A percentile compares a stretch with the other conserved stretches of the same genome.
phyloP scores from a whole-genome alignment of 1,139 yeast genomes.

The Hansenula sp. region DNA sequence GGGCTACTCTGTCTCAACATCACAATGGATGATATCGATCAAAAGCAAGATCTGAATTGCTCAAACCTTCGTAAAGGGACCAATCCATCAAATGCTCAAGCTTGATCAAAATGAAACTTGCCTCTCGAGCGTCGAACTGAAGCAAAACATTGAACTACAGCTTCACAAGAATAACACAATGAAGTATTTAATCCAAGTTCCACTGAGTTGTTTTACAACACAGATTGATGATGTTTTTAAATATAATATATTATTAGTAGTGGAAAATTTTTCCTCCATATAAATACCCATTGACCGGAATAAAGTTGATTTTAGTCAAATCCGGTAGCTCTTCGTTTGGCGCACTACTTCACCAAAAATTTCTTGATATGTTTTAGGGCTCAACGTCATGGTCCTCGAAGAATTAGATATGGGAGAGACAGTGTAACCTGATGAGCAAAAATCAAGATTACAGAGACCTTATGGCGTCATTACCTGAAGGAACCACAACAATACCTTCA shows the following conservation, averaged over 20 bases:
- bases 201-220: slow-evolving; percentile 21
- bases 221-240: slow-evolving; percentile 16
- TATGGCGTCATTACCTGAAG: neutral
- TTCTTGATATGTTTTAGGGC: neutral
- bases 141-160: slow-evolving; percentile 31
- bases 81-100: slow-evolving; percentile 29
- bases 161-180: slow-evolving; percentile 11
- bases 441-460: neutral
- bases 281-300: neutral
- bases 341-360: slow-evolving; percentile 2
- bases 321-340: slow-evolving; percentile 1
- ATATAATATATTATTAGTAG: neutral
- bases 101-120: slow-evolving; percentile 26
- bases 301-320: neutral
- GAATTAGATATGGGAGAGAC: neutral
- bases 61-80: slow-evolving; percentile 50
- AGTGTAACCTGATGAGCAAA: neutral
- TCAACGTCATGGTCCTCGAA: neutral
- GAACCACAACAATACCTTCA: slow-evolving; percentile 10
- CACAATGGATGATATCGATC: slow-evolving; percentile 25
- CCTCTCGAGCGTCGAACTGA: slow-evolving; percentile 73
- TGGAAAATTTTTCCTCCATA: slow-evolving; percentile 10
- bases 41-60: slow-evolving; percentile 26
- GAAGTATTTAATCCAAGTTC: slow-evolving; percentile 12
- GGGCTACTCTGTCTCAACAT: slow-evolving; percentile 70